Percentiles rank a stretch among this genome's conserved stretches.
phyloP scores from a whole-genome alignment of 73 alveolate genomes.

The Paramecium sonneborni region DNA sequence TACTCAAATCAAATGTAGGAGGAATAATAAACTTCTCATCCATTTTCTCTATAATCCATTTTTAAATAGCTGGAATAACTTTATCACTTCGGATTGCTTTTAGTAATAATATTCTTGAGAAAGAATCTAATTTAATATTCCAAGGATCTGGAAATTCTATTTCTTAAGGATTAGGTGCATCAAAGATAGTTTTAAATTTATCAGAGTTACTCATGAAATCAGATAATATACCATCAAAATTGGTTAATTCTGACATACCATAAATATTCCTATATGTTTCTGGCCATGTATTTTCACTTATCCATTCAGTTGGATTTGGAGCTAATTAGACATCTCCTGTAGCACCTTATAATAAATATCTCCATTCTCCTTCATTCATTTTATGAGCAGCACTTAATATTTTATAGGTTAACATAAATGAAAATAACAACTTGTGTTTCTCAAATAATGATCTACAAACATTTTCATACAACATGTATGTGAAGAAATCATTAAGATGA shows the following conservation, averaged over 20 bases:
- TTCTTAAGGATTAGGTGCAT: conserved; percentile 93
- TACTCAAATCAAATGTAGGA: conserved; percentile 99
- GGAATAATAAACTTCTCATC: conserved; percentile 98
- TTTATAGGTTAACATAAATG: conserved; percentile 94
- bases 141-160: conserved; percentile 92
- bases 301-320: conserved; percentile 98
- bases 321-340: conserved; percentile 92
- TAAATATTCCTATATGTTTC: conserved; percentile 89
- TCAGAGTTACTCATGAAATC: conserved; percentile 88
- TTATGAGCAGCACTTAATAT: conserved; percentile 82
- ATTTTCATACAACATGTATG: conserved; percentile 96
- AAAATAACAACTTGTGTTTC: conserved; percentile 97
- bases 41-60: conserved; percentile 92
- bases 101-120: conserved; percentile 88
- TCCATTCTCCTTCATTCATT: conserved; percentile 77
- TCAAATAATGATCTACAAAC: conserved; percentile 99
- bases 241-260: conserved; percentile 87
- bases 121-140: conserved; percentile 89
- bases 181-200: conserved; percentile 88
- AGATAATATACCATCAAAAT: conserved; percentile 90
- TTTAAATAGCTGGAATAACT: conserved; percentile 86
- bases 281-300: conserved; percentile 97
- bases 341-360: conserved; percentile 98
- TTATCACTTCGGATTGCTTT: conserved; percentile 97
- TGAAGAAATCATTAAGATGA: conserved; percentile 94